Percentiles rank a stretch among this genome's conserved stretches.
Conservation (phyloP, 2,329 filamentous ascomycete genomes). For the Clonostachys rhizophaga region DNA sequence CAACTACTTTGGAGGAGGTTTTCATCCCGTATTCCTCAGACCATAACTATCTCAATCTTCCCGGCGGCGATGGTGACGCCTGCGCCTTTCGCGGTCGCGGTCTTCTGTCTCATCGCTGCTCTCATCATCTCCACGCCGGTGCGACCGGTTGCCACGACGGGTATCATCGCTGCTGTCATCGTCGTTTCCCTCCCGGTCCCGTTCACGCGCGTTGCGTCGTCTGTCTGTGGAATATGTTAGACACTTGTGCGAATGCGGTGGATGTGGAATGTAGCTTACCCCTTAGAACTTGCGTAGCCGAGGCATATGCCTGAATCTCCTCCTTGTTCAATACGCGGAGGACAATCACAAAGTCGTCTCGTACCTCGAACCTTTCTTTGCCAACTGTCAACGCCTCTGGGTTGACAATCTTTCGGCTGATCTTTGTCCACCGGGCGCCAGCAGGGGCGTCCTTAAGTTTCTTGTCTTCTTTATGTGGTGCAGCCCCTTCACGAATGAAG, state of each 20-base stretch:
- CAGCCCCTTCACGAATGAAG: constrained; percentile 82
- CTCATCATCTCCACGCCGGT: not conserved
- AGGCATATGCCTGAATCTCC: constrained; percentile 84
- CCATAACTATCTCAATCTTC: too few species aligned
- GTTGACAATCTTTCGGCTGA: constrained; percentile 83
- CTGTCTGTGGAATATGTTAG: constrained; percentile 3
- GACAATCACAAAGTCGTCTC: constrained; percentile 92
- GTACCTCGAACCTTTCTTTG: constrained; percentile 88
- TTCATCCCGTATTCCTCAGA: too few species aligned
- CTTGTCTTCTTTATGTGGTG: constrained; percentile 85
- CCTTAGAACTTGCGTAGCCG: constrained; percentile 76
- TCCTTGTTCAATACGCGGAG: constrained; percentile 81
- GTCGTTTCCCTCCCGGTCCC: constrained; percentile 3
- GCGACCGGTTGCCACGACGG: not conserved
- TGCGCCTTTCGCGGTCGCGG: constrained; percentile 7
- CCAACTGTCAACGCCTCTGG: constrained; percentile 79
- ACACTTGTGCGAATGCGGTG: not conserved
- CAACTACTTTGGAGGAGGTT: too few species aligned
- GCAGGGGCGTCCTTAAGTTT: constrained; percentile 66
- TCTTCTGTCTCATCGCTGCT: constrained; percentile 5
- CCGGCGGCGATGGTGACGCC: constrained; percentile 9
- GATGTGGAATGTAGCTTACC: constrained; percentile 41
- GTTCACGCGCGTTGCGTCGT: constrained; percentile 12
- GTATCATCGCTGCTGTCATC: constrained; percentile 3
- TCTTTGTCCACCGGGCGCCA: constrained; percentile 89